Conservation (phyloP, 2,329 filamentous ascomycete species). For the Lasiodiplodia sp. region DNA sequence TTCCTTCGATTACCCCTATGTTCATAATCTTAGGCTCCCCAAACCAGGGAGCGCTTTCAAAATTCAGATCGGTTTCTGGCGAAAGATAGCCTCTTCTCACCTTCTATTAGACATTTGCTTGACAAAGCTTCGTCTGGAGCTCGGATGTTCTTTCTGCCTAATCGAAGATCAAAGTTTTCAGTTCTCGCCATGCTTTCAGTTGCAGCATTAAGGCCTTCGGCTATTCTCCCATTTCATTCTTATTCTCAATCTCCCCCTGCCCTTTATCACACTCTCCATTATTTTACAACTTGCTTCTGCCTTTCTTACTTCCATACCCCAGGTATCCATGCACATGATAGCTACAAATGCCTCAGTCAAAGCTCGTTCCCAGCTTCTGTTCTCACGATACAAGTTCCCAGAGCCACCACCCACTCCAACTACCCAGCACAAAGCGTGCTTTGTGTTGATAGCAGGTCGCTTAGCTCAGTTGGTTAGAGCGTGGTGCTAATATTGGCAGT, state of each 20-base stretch:
- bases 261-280: too few species aligned
- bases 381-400: too few species aligned
- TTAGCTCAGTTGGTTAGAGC: constrained; percentile 1
- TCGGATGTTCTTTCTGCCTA: not conserved
- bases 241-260: too few species aligned
- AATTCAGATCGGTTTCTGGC: not conserved
- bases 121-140: not conserved
- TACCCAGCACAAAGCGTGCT: too few species aligned
- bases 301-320: too few species aligned
- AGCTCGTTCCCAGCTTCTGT: too few species aligned
- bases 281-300: too few species aligned
- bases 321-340: too few species aligned
- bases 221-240: too few species aligned
- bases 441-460: not conserved
- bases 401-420: too few species aligned
- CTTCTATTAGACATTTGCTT: not conserved
- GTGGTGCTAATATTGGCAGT: not conserved
- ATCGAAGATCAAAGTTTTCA: not conserved
- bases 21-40: constrained; percentile 22
- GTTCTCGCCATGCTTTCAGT: not conserved
- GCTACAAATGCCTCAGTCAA: too few species aligned
- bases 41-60: not conserved
- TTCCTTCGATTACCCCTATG: constrained; percentile 22
- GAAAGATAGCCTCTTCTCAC: not conserved
- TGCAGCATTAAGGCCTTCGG: too few species aligned